Evolutionary conservation across 129 eudicot genomes (phyloP), one percentile per base, ranked within the genome.

Genomic region (Chrysanthemum lavandulifolium): DNA sequence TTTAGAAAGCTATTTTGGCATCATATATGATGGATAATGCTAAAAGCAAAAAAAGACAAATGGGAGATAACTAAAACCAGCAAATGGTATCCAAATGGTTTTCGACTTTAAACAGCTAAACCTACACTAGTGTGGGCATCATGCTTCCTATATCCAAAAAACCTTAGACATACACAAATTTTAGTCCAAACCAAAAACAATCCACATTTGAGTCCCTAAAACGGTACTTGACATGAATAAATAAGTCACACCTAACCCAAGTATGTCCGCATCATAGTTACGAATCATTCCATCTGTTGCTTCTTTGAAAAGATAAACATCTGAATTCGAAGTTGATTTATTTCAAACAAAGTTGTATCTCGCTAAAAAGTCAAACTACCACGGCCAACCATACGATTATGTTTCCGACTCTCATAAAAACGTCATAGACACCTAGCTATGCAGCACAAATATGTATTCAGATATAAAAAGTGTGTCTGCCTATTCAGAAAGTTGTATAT

Each of bases 11-110:
- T 57, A 16, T 53, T 29, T 61, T 73, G 58, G 67, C 47, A 78
- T 49, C 14, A 51, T 52, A 47, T 61, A 61, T 40, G 0, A 69
- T 69, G 56, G 27, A 61, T 69, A 68, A 68, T 33, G 52, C 54
- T 68, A 16, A 67, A 63, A 71, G 74, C 67, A 48, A 68, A 67
- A 67, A 13, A 66, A 45, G 21, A 66, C 58, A 57, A 43, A 67
- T 49, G 1, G 61, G 18, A 60, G 54, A 50, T 7, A 7, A 31
- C 14, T 10, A 68, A 36, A 50, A 69, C 69, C 16, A 49, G 6
- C 21, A 45, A 59, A 10, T 0, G 13, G 13, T 4, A 10, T 48
- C 45, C 9, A 0, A 67, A 61, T 56, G 65, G 72, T 61, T 61
- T 23, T 21, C 13, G 54, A 54, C 2, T 7, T 53, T 53, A 25